Percentiles rank a stretch among this genome's conserved stretches.
Conservation (phyloP, 2,329 filamentous ascomycete genomes). For the Emergomyces africanus region DNA sequence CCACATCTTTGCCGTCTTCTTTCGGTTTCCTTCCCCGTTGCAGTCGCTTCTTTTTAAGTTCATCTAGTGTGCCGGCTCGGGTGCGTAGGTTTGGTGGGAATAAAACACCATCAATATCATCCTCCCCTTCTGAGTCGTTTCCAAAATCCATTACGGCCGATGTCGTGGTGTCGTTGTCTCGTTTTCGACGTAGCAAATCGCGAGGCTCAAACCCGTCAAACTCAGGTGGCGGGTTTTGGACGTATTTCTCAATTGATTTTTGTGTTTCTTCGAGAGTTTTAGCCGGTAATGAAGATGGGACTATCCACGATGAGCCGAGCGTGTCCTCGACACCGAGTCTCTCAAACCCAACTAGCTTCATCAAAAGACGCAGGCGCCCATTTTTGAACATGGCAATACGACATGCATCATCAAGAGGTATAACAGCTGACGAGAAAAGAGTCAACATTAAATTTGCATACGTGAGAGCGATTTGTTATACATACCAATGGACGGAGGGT, state of each 20-base stretch:
- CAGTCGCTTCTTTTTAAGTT: slow-evolving; percentile 49
- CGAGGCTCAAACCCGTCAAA: slow-evolving; percentile 63
- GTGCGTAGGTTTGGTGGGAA: slow-evolving; percentile 47
- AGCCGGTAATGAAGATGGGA: slow-evolving; percentile 54
- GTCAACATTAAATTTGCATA: slow-evolving; percentile 13
- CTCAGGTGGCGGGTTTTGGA: slow-evolving; percentile 65
- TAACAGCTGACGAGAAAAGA: slow-evolving; percentile 38
- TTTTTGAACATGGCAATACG: slow-evolving; percentile 77
- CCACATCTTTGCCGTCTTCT: slow-evolving; percentile 43
- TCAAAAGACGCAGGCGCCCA: slow-evolving; percentile 69
- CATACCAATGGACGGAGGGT: slow-evolving; percentile 34
- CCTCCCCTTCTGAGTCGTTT: slow-evolving; percentile 54
- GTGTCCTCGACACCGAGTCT: slow-evolving; percentile 56
- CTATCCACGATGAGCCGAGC: slow-evolving; percentile 62
- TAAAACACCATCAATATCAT: slow-evolving; percentile 45
- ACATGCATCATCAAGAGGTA: slow-evolving; percentile 52
- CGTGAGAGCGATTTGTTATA: not conserved
- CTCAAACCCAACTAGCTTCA: slow-evolving; percentile 62
- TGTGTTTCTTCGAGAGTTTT: slow-evolving; percentile 54
- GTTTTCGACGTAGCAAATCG: slow-evolving; percentile 64
- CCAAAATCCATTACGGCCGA: slow-evolving; percentile 49
- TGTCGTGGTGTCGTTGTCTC: slow-evolving; percentile 28
- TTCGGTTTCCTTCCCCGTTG: slow-evolving; percentile 36
- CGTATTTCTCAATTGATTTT: slow-evolving; percentile 62
- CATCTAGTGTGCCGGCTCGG: slow-evolving; percentile 39